Base-by-base conservation (phyloP, 257 asterid species). In the Penstemon eatonii region DNA sequence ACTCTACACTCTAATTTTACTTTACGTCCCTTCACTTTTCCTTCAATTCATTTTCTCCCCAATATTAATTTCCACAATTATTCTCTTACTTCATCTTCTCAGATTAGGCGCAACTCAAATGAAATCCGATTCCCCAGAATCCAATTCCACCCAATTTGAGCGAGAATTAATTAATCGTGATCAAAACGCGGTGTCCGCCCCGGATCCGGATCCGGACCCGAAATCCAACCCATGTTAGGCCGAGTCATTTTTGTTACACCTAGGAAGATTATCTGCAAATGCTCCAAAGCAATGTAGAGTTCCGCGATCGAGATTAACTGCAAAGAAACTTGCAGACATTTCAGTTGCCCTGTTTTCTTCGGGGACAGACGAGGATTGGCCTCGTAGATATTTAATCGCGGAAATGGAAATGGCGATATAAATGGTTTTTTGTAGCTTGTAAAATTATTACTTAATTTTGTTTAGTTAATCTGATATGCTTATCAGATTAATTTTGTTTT, bases 21-120 rank as follows among this genome's bases (percentile, higher is more conserved):
- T 92, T 55, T 92, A 89, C 73, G 80, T 71, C 39, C 98, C 98
- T 0, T 42, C 72, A 2, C 42, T 42, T 40, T 73, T 70, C 72
- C 49, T 60, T 69, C 70, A 52, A 38, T 33, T 81, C 60, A 46
- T 82, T 38, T 73, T 75, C 79, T 87, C 96, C 39, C 96, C 96
- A 4, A 67, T 86, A 15, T 37, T 82, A 6, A 56, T 87, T 36
- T 80, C 87, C 80, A 76, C 96, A 12, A 70, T 84, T 0, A 38
- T 83, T 62, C 80, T 92, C 42, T 55, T 89, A n/a, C 86, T 92
- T 38, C 75, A 75, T 81, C 88, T 92, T 41, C 96, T 87, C 78
- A 65, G 88, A 36, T 76, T 84, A 47, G 91, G 95, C 69, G 89
- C 89, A 0, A 53, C 71, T 3, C 96, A 82, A 33, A 37, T 1